phyloP scores from a whole-genome alignment of 352 stramenopile genomes.

The Phytopythium boreale region DNA sequence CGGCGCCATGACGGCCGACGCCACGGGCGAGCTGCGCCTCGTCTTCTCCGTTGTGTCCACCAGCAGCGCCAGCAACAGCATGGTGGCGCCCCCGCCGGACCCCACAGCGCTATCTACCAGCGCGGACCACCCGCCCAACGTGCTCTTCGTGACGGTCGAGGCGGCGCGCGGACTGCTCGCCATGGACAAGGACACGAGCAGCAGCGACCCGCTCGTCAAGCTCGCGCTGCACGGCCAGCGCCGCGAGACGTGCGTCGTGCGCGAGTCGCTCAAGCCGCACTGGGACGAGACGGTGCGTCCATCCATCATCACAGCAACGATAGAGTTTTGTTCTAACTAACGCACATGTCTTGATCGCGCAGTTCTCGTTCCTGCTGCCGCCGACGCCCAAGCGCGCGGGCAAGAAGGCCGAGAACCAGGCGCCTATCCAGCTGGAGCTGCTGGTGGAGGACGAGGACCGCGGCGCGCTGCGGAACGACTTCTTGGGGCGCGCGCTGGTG shows the following conservation, averaged over 20 bases:
- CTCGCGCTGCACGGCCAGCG: slow-evolving; percentile 70
- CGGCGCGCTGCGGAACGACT: slow-evolving; percentile 58
- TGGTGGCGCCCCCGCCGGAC: background rate
- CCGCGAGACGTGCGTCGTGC: slow-evolving; percentile 57
- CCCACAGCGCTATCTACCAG: background rate
- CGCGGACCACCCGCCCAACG: slow-evolving; percentile 32
- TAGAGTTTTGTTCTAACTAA: no score
- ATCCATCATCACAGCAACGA: background rate
- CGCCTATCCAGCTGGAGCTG: slow-evolving; percentile 42
- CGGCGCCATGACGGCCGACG: slow-evolving; percentile 46
- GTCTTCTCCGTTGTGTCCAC: slow-evolving; percentile 23
- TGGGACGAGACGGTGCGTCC: slow-evolving; percentile 52
- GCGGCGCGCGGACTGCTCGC: slow-evolving; percentile 73
- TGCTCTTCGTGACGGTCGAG: slow-evolving; percentile 70
- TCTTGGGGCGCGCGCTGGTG: slow-evolving; percentile 52
- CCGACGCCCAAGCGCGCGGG: background rate
- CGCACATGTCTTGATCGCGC: background rate
- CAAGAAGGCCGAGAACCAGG: slow-evolving; percentile 20
- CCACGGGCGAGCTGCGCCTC: slow-evolving; percentile 52
- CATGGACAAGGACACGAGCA: slow-evolving; percentile 75
- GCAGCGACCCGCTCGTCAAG: slow-evolving; percentile 87
- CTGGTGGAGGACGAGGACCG: slow-evolving; percentile 64
- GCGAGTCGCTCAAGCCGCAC: slow-evolving; percentile 72
- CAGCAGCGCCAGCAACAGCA: slow-evolving; percentile 5
- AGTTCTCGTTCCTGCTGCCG: slow-evolving; percentile 50